phyloP scores from a whole-genome alignment of 1,139 yeast genomes.

The Blastobotrys malaysiensis region DNA sequence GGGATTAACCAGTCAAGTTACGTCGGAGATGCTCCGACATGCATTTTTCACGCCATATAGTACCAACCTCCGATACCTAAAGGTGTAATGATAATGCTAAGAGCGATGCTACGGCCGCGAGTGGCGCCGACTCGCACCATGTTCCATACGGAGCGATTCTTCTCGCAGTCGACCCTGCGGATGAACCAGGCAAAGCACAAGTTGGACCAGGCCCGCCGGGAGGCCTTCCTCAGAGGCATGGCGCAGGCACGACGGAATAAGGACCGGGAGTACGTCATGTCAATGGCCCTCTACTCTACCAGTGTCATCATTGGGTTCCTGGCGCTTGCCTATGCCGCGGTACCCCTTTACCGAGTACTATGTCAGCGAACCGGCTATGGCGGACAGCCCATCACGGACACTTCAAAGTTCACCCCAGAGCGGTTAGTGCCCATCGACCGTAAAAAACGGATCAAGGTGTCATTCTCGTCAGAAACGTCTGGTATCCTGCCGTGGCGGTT shows the following conservation, averaged over 20 bases:
- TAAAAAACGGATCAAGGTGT: constrained; percentile 70
- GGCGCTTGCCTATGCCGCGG: constrained; percentile 85
- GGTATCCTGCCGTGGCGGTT: constrained; percentile 94
- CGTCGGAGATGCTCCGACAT: neutral
- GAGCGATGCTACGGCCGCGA: neutral
- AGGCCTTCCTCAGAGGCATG: constrained; percentile 26
- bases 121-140: neutral
- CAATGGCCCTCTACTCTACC: constrained; percentile 67
- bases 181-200: neutral
- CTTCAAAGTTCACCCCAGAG: constrained; percentile 74
- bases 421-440: constrained; percentile 85
- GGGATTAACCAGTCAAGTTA: neutral
- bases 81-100: neutral
- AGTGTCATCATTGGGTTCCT: constrained; percentile 68
- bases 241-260: constrained; percentile 31
- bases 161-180: neutral
- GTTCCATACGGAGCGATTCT: neutral
- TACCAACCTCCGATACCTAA: neutral
- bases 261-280: constrained; percentile 33
- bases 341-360: constrained; percentile 84
- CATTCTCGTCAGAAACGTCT: constrained; percentile 89
- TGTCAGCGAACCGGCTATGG: constrained; percentile 97
- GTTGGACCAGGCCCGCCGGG: constrained; percentile 13
- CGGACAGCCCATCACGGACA: constrained; percentile 90
- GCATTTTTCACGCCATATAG: neutral